Percentiles rank a stretch among this genome's conserved stretches.
These are phyloP conservation scores for Aspergillus fischeri DNA, from an alignment of 2,329 filamentous ascomycete genomes.

Conservation along the genomic window DNA sequence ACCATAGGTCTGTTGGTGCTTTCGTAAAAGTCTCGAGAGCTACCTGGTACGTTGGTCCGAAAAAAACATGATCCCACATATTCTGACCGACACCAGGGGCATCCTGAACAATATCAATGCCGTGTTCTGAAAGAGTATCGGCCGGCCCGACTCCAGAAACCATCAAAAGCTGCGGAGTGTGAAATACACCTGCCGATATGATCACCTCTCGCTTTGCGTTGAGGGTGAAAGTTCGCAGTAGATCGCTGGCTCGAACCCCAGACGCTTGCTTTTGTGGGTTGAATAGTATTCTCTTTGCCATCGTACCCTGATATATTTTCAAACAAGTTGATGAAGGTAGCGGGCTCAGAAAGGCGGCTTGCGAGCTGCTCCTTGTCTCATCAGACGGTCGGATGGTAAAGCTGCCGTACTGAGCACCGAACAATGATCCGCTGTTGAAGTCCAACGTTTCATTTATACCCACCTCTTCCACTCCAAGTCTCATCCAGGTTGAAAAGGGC, in stretches of 20 bases:
- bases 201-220: conserved; percentile 48
- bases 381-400: conserved; percentile 49
- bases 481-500: conserved; percentile 37
- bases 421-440: conserved; percentile 43
- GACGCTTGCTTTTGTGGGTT: conserved; percentile 43
- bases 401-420: conserved; percentile 38
- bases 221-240: conserved; percentile 42
- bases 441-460: conserved; percentile 37
- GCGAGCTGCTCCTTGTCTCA: conserved; percentile 47
- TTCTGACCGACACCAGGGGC: conserved; percentile 36
- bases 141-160: conserved; percentile 48
- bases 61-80: conserved; percentile 32
- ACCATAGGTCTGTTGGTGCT: conserved; percentile 11
- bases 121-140: conserved; percentile 17
- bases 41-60: conserved; percentile 27
- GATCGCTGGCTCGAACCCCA: conserved; percentile 45
- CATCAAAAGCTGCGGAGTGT: conserved; percentile 53
- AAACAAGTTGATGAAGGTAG: conserved; percentile 26
- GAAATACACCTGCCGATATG: conserved; percentile 50
- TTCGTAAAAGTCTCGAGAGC: conserved; percentile 20
- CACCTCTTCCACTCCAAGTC: conserved; percentile 35
- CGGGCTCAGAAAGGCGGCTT: conserved; percentile 34
- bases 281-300: conserved; percentile 48
- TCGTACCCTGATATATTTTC: conserved; percentile 43
- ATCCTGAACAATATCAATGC: conserved; percentile 24